Base-by-base conservation (phyloP, 306 rosid species). In the Trichosanthes cucumerina region DNA sequence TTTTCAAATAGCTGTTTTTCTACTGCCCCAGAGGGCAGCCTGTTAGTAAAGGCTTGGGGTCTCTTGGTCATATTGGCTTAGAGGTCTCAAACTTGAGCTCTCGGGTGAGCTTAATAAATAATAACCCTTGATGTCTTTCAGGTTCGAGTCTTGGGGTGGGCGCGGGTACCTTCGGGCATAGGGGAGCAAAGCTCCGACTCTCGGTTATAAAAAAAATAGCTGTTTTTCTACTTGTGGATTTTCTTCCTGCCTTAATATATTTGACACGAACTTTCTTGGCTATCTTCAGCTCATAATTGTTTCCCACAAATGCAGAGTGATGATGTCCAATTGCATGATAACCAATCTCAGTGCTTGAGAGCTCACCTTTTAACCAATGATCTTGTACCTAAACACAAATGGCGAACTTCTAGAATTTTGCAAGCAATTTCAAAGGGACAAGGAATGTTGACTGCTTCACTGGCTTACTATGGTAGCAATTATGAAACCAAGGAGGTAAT, bases 351-450 rank as follows among this genome's bases (percentile, higher is more conserved):
- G 39, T 79, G 79, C 85, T 88, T 91, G 93, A 80, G 80, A 80
- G 68, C 89, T 83, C 86, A 79, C 78, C 81, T 84, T 76, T 82
- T 89, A 83, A 83, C 93, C 26, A 87, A 84, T 82, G 90, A 85
- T 82, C 79, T 83, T 83, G 89, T 90, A 62, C 74, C 83, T 63
- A 86, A 82, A 83, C 91, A 81, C 78, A 89, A 91, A 80, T 85
- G 90, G 95, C 78, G 76, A 68, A 87, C 83, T 88, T 87, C 89
- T 75, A 88, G 89, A 85, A 57, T 94, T 80, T 81, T 94, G 78
- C 78, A 85, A 84, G 91, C 97, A 75, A 85, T 84, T 87, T 90
- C 97, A 52, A 88, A 79, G 44, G 98, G 97, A 84, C 77, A 78
- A 43, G 97, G 89, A 83, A 88, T 87, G 72, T 78, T 92, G 87